Evolutionary conservation across 1,139 yeast genomes (phyloP).

Genomic region (Nakaseomyces glabratus): DNA sequence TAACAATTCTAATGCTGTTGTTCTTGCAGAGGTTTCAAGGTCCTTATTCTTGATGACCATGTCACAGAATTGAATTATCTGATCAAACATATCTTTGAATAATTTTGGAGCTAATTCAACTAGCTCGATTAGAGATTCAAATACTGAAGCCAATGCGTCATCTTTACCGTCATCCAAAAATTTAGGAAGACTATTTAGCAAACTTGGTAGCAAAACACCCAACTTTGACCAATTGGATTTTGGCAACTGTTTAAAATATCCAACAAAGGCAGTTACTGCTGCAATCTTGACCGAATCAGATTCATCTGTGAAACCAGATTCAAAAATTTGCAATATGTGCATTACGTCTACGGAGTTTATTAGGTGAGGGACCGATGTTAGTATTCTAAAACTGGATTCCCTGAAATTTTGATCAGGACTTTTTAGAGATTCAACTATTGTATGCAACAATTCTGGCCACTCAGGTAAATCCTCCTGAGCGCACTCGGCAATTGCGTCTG

Average conservation of each 20-base stretch:
- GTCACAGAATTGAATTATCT: conserved; percentile 74
- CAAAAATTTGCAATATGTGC: conserved; percentile 60
- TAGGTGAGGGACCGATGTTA: conserved; percentile 75
- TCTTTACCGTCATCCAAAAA: conserved; percentile 73
- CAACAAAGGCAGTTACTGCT: conserved; percentile 86
- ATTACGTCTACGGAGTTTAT: conserved; percentile 51
- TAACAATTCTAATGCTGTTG: conserved; percentile 78
- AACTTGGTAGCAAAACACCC: conserved; percentile 69
- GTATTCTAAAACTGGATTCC: conserved; percentile 85
- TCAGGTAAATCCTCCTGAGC: conserved; percentile 55
- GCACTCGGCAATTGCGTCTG: conserved; percentile 91
- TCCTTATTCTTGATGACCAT: conserved; percentile 75
- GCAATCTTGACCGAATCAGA: conserved; percentile 82
- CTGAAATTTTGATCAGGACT: conserved; percentile 63
- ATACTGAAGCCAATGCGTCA: conserved; percentile 71
- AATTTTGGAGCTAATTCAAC: conserved; percentile 92
- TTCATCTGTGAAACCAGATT: conserved; percentile 67
- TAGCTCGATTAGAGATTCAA: conserved; percentile 80
- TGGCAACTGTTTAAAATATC: conserved; percentile 76
- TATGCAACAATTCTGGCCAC: conserved; percentile 76
- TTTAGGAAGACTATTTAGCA: conserved; percentile 80
- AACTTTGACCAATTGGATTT: conserved; percentile 68
- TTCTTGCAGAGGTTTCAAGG: conserved; percentile 67
- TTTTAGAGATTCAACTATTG: conserved; percentile 59
- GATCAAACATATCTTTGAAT: conserved; percentile 83